Evolutionary conservation across 2,329 filamentous ascomycete genomes (phyloP), one percentile per base, ranked within the genome.

Genomic region (Nakataea oryzae): DNA sequence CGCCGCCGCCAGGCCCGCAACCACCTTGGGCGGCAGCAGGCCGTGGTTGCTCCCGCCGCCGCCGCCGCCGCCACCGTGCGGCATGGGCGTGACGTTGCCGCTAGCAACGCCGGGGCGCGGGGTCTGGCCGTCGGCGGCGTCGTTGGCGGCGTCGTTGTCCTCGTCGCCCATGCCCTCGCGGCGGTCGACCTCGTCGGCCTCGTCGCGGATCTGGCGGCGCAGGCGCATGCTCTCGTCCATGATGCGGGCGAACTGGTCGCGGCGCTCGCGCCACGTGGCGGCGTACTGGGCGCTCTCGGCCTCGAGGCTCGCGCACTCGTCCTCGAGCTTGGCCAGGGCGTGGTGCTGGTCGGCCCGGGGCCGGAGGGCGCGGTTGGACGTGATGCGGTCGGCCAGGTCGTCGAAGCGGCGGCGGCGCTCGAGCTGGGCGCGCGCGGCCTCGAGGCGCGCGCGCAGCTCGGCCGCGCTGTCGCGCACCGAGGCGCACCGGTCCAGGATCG

Each of bases 171-270:
- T 91, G 32, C 91, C 91, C 73, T 96, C 91, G 62, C 91, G 84
- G 55, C 91, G 81, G 75, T 96, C 92, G 0, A 95, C 90, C 75
- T 96, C 92, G 73, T 96, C 93, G 76, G 96, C 96, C 79, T 97
- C 93, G 70, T 96, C 93, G 64, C 92, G 86, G 70, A 97, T 96
- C 72, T 96, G 81, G 59, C 90, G 82, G 63, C 93, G 81, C 73
- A 97, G 81, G 66, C 90, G 82, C 83, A 90, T 89, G n/a, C 91
- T 91, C 77, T 97, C 93, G 64, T 93, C 90, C 71, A 96, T 90
- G 69, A 97, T 93, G 62, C 86, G 83, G 63, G 88, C 90, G 74
- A 97, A 96, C 74, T 96, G 91, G 68, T 91, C 89, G 65, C 89
- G 81, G 54, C 93, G 82, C 74, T 96, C 92, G 55, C 84, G 80